These are phyloP conservation scores for Cryptosporidium canis DNA, from an alignment of 169 alveolate genomes.

Conservation along the genomic window DNA sequence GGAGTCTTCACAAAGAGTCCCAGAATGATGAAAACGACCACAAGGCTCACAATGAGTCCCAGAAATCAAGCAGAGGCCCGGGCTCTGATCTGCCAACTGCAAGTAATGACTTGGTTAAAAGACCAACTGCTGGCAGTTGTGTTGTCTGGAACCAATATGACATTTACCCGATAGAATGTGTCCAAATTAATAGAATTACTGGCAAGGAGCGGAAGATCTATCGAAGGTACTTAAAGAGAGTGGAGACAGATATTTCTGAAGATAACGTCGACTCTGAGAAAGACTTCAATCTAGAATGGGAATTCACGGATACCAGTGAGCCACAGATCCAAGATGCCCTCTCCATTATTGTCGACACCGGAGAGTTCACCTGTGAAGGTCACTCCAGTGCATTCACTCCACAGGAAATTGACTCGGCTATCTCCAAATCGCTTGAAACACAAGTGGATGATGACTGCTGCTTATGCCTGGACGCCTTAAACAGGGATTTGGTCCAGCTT, in stretches of 20 bases:
- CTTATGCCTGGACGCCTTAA: conserved; percentile 44
- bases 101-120: conserved; percentile 20
- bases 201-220: conserved; percentile 60
- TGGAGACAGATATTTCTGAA: background rate
- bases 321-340: conserved; percentile 61
- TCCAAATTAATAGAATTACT: conserved; percentile 63
- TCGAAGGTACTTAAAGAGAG: conserved; percentile 31
- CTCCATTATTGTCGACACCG: conserved; percentile 57
- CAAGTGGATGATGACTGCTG: conserved; percentile 69
- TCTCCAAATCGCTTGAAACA: background rate
- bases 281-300: conserved; percentile 55
- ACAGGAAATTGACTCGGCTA: conserved; percentile 14
- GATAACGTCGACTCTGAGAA: background rate
- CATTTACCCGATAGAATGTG: conserved; percentile 63
- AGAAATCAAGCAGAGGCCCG: background rate
- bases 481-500: conserved; percentile 15
- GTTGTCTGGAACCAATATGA: conserved; percentile 69
- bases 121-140: conserved; percentile 36
- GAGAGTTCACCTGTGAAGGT: conserved; percentile 49
- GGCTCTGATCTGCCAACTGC: background rate
- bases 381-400: conserved; percentile 17
- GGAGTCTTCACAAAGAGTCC: conserved; percentile 44
- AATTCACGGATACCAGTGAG: conserved; percentile 57
- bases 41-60: background rate
- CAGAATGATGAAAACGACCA: background rate